phyloP scores from a whole-genome alignment of 1,139 yeast species.

The Suhomyces anneliseae region DNA sequence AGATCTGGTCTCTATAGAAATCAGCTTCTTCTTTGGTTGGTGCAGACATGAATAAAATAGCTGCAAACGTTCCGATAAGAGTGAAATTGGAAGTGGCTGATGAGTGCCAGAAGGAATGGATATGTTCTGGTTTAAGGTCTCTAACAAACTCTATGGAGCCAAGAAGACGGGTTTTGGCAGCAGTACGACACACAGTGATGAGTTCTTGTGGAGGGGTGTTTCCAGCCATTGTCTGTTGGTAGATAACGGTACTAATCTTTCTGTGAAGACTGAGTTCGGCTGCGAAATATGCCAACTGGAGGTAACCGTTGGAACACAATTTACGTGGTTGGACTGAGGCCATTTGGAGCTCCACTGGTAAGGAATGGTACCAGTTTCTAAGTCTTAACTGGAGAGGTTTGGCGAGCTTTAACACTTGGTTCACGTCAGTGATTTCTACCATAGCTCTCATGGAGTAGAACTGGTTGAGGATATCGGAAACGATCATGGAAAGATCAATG shows the following conservation, averaged over 20 bases:
- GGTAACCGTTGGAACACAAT: slow-evolving; percentile 66
- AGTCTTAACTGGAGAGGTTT: slow-evolving; percentile 82
- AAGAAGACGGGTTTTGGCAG: slow-evolving; percentile 75
- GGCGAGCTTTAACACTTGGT: slow-evolving; percentile 67
- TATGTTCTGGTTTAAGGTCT: slow-evolving; percentile 75
- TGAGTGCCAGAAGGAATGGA: slow-evolving; percentile 87
- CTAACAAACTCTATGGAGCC: slow-evolving; percentile 83
- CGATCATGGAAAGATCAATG: slow-evolving; percentile 65
- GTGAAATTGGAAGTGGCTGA: slow-evolving; percentile 77
- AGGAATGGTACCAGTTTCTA: slow-evolving; percentile 80
- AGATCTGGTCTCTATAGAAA: slow-evolving; percentile 64
- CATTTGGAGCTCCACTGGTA: slow-evolving; percentile 73
- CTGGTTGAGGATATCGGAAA: slow-evolving; percentile 68
- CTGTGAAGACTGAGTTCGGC: slow-evolving; percentile 79
- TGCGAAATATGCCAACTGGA: slow-evolving; percentile 83
- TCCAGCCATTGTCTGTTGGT: slow-evolving; percentile 40
- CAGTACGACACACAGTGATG: slow-evolving; percentile 72
- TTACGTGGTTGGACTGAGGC: slow-evolving; percentile 58
- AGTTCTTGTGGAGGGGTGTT: slow-evolving; percentile 55
- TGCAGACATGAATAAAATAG: slow-evolving; percentile 67
- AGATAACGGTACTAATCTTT: slow-evolving; percentile 64
- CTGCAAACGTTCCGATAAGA: slow-evolving; percentile 83
- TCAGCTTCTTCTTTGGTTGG: slow-evolving; percentile 59
- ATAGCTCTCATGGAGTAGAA: slow-evolving; percentile 72
- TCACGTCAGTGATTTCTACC: slow-evolving; percentile 54